These are phyloP conservation scores for Rhipidocladum racemiflorum DNA, from an alignment of 176 grass and related monocot species.

Conservation along the genomic window DNA sequence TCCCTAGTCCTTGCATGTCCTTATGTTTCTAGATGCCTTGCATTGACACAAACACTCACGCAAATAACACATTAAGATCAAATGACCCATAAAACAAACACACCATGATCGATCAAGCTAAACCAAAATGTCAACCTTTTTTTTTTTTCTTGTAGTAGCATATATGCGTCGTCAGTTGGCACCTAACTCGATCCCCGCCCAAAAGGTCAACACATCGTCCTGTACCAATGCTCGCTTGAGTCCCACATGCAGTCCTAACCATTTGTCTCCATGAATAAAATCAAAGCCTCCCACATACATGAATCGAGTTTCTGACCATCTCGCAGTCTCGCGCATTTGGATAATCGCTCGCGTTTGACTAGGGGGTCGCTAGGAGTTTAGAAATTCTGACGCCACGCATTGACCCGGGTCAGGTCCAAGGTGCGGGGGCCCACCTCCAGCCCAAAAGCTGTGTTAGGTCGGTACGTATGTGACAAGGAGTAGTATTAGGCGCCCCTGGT, in stretches of 20 bases:
- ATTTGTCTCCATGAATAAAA: conserved; percentile 21
- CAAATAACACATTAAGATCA: neutral
- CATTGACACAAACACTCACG: conserved; percentile 14
- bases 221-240: conserved; percentile 17
- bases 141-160: neutral
- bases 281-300: neutral
- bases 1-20: conserved; percentile 5
- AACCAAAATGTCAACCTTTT: neutral
- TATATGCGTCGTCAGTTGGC: conserved; percentile 12
- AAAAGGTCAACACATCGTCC: conserved; percentile 24
- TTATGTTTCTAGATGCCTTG: conserved; percentile 9
- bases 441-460: conserved; percentile 31
- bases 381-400: conserved; percentile 7
- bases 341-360: conserved; percentile 39
- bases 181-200: neutral
- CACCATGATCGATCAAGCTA: neutral
- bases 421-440: neutral
- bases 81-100: neutral
- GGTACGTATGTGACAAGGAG: conserved; percentile 27
- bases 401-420: conserved; percentile 37
- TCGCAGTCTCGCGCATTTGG: neutral
- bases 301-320: conserved; percentile 22
- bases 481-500: too few relatives aligned
- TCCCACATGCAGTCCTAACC: neutral
- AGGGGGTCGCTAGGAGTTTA: neutral